These are phyloP conservation scores for Fomitiporia mediterranea DNA, from an alignment of 1,284 basidiomycete genomes.

Conservation along the genomic window DNA sequence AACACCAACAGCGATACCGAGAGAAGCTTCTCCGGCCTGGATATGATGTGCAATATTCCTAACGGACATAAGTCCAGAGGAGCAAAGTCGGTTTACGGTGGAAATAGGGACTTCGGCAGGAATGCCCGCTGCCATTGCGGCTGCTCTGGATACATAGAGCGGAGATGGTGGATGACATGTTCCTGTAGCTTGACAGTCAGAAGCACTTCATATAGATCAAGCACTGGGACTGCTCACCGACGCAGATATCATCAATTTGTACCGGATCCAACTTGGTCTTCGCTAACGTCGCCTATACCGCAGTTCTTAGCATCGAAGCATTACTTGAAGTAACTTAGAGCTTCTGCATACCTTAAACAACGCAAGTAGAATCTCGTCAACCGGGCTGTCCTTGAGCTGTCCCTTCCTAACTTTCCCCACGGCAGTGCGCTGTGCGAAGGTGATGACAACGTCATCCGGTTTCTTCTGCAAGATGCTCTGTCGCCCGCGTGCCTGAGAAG, in stretches of 20 bases:
- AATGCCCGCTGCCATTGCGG: slow-evolving; percentile 78
- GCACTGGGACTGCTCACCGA: slow-evolving; percentile 45
- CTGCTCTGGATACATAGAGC: slow-evolving; percentile 72
- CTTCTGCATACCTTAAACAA: slow-evolving; percentile 53
- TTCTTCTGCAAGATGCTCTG: slow-evolving; percentile 52
- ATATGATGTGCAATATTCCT: slow-evolving; percentile 78
- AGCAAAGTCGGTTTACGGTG: slow-evolving; percentile 80
- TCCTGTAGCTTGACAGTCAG: slow-evolving; percentile 36
- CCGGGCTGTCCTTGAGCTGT: slow-evolving; percentile 69
- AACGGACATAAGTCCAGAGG: slow-evolving; percentile 84
- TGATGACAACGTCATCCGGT: slow-evolving; percentile 81
- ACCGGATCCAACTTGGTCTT: slow-evolving; percentile 47
- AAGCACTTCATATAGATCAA: background rate
- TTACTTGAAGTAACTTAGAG: background rate
- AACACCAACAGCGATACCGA: slow-evolving; percentile 77
- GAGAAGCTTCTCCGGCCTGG: slow-evolving; percentile 57
- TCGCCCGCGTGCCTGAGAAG: slow-evolving; percentile 43
- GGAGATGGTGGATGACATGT: slow-evolving; percentile 86
- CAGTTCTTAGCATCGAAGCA: background rate
- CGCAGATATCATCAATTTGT: slow-evolving; percentile 76
- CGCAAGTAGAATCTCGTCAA: slow-evolving; percentile 68
- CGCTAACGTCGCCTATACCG: slow-evolving; percentile 41
- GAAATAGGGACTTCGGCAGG: slow-evolving; percentile 72
- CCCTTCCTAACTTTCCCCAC: slow-evolving; percentile 77
- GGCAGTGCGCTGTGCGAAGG: slow-evolving; percentile 77